phyloP scores from a whole-genome alignment of 495 filamentous ascomycete genomes.

The Parachaetomium inaequale region DNA sequence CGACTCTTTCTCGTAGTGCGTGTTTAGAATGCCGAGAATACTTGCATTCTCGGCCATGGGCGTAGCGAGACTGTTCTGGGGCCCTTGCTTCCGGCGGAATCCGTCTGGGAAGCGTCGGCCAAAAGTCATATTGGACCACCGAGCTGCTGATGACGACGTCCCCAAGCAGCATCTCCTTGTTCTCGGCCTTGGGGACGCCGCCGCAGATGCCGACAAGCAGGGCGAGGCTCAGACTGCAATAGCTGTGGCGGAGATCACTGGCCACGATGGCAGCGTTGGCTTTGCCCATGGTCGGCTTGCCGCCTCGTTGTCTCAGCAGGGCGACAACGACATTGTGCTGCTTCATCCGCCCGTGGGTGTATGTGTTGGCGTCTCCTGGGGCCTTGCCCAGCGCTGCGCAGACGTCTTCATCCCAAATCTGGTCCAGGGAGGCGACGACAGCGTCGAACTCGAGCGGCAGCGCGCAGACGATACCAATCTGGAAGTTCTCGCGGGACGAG shows the following conservation, averaged over 20 bases:
- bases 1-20: slow-evolving; percentile 14
- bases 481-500: slow-evolving; percentile 18
- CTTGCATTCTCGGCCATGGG: slow-evolving; percentile 33
- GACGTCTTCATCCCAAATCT: slow-evolving; percentile 26
- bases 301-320: no score
- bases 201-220: slow-evolving; percentile 39
- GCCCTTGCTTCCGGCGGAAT: slow-evolving; percentile 29
- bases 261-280: slow-evolving; percentile 32
- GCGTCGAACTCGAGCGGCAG: slow-evolving; percentile 36
- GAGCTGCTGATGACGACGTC: slow-evolving; percentile 45
- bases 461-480: slow-evolving; percentile 41
- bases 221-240: slow-evolving; percentile 20
- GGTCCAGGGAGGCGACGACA: slow-evolving; percentile 25
- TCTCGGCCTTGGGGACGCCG: slow-evolving; percentile 23
- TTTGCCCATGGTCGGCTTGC: slow-evolving; percentile 38
- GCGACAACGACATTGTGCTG: slow-evolving; percentile 38
- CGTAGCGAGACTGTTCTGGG: slow-evolving; percentile 31
- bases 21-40: slow-evolving; percentile 30
- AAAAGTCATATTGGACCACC: slow-evolving; percentile 40
- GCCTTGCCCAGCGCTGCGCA: slow-evolving; percentile 23
- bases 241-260: slow-evolving; percentile 33
- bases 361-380: slow-evolving; percentile 32
- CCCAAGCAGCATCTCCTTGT: slow-evolving; percentile 35
- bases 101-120: slow-evolving; percentile 35
- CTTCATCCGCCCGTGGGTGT: slow-evolving; percentile 39